Conservation (phyloP, 306 rosid species). For the Gastrolobium villosum region DNA sequence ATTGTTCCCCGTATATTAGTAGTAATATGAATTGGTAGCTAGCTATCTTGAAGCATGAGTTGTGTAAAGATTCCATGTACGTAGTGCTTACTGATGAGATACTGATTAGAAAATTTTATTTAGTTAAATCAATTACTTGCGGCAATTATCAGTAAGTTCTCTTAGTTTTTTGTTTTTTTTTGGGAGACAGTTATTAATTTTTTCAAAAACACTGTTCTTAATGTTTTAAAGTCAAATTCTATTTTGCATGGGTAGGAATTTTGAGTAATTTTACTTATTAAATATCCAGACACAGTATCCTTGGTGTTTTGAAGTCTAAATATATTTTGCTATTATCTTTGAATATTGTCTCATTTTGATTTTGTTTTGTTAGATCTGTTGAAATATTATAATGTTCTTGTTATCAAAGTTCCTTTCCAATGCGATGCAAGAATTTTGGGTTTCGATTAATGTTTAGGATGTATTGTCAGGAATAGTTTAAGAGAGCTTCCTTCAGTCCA, state of each 20-base stretch:
- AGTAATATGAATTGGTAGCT: background rate
- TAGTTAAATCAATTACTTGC: background rate
- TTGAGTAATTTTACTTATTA: background rate
- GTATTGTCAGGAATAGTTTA: conserved; percentile 49
- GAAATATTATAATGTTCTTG: background rate
- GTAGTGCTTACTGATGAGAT: background rate
- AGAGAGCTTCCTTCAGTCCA: conserved; percentile 98
- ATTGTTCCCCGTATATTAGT: background rate
- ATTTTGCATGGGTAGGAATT: background rate
- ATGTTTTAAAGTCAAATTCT: background rate
- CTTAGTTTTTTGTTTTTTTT: background rate
- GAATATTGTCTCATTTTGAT: background rate
- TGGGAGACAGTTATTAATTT: too few species aligned
- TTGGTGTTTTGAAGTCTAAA: conserved; percentile 5
- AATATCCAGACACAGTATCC: background rate
- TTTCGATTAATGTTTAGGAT: background rate
- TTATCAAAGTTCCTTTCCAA: background rate
- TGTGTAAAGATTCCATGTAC: background rate
- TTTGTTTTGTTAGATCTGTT: background rate
- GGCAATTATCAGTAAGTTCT: background rate
- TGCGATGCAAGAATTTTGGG: background rate
- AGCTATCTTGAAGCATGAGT: background rate
- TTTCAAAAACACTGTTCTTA: background rate
- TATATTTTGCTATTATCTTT: background rate
- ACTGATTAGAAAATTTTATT: background rate